Conservation (phyloP, 176 grass and related monocot genomes). For the Thalia dealbata region DNA sequence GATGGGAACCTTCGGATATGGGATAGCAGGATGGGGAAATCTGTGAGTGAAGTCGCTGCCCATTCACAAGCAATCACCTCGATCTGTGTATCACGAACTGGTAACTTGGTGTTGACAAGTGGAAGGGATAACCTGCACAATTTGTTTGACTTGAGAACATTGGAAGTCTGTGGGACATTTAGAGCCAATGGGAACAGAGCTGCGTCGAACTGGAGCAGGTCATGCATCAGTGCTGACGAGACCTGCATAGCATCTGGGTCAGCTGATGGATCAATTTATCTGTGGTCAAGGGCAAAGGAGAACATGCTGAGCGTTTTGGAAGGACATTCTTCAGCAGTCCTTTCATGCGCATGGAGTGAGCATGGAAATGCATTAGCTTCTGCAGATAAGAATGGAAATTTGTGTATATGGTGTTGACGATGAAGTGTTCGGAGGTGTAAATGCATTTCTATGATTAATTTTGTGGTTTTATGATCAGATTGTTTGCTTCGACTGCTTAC, state of each 20-base stretch:
- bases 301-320: constrained; percentile 45
- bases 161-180: constrained; percentile 81
- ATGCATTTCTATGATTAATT: background rate
- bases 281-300: constrained; percentile 62
- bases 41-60: constrained; percentile 49
- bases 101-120: constrained; percentile 77
- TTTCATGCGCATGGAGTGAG: constrained; percentile 72
- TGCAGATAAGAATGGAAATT: constrained; percentile 70
- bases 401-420: constrained; percentile 79
- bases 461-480: background rate
- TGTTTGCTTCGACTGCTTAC: background rate
- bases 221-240: constrained; percentile 83
- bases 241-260: constrained; percentile 62
- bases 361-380: constrained; percentile 48
- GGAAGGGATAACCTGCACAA: constrained; percentile 80
- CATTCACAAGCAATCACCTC: constrained; percentile 69
- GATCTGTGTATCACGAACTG: constrained; percentile 56
- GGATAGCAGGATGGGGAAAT: constrained; percentile 62
- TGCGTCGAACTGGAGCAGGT: constrained; percentile 50
- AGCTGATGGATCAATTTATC: constrained; percentile 66
- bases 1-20: constrained; percentile 74
- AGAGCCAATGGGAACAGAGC: constrained; percentile 40
- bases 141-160: constrained; percentile 75
- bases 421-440: background rate
- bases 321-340: constrained; percentile 49